These are phyloP conservation scores for Chrysoporthe deuterocubensis DNA, from an alignment of 2,329 filamentous ascomycete genomes.

Conservation along the genomic window DNA sequence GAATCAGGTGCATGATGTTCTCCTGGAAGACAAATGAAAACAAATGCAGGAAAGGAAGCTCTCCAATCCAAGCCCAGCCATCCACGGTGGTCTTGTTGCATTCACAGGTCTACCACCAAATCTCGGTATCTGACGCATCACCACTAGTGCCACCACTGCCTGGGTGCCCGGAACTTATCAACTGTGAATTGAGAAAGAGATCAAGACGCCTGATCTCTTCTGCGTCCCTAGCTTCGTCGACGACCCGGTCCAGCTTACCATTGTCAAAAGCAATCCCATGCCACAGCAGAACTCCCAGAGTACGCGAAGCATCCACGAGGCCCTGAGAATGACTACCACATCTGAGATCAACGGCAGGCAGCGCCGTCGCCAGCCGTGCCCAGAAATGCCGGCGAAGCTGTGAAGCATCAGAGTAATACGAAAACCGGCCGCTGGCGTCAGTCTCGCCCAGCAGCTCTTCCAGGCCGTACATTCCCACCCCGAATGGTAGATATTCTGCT, in stretches of 20 bases:
- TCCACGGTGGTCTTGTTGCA: background rate
- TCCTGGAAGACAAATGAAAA: background rate
- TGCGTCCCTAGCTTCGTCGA: slow-evolving; percentile 54
- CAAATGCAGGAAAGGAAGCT: background rate
- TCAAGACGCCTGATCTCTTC: slow-evolving; percentile 59
- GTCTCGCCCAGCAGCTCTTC: slow-evolving; percentile 61
- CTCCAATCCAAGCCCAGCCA: background rate
- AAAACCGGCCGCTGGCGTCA: slow-evolving; percentile 40
- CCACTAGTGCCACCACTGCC: background rate
- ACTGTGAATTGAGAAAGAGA: slow-evolving; percentile 30
- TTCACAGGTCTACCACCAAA: background rate
- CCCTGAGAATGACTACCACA: slow-evolving; percentile 29
- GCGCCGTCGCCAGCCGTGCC: slow-evolving; percentile 41
- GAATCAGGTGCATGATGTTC: background rate
- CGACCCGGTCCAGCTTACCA: slow-evolving; percentile 61
- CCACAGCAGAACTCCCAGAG: slow-evolving; percentile 64
- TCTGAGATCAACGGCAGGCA: slow-evolving; percentile 39
- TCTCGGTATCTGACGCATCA: background rate
- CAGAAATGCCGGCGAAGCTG: slow-evolving; percentile 56
- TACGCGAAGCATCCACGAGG: slow-evolving; percentile 48
- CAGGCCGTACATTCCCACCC: slow-evolving; percentile 62
- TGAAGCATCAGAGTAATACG: slow-evolving; percentile 49
- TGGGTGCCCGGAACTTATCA: background rate
- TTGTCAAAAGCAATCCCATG: slow-evolving; percentile 67
- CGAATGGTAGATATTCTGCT: slow-evolving; percentile 63